Evolutionary conservation across 2,329 filamentous ascomycete species (phyloP), one percentile per base, ranked within the genome.

Genomic region (Corinectria fuckeliana): DNA sequence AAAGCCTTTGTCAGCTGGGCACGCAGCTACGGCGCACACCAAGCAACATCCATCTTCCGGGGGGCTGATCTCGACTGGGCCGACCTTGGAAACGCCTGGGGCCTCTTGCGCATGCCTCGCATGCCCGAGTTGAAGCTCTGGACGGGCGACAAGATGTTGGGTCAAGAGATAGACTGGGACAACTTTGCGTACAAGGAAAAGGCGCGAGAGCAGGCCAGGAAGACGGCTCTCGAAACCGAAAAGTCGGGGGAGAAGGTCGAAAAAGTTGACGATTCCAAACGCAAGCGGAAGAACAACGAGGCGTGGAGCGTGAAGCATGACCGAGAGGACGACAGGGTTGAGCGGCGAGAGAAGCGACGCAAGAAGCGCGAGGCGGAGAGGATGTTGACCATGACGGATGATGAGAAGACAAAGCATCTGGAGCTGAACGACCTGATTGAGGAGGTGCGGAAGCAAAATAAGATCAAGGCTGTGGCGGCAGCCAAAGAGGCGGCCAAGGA

Each of bases 1-100:
- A 88, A 89, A 62, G 95, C 89, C 1, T 98, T 99, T 69, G 94
- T 98, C 20, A 94, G 91, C 72, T 98, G 93, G 91, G 88, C 96
- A 1, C 88, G 93, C 72, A 91, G 91, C 66, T 98, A 98, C 78
- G 91, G 87, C 72, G 96, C 95, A 70, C 95, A 98, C 71, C 88
- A 93, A 66, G 93, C 94, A 1, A 89, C 87, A 60, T 96, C 92
- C 70, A 98, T 99, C 66, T 99, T 99, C 80, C 87, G 91, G 10
- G 81, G 92, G 2, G 75, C 82, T 3, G 92, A 96, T 69, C 82
- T 97, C 14, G 89, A 97, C 74, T 99, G 95, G 95, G 79, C 84
- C 5, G 90, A 93, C 52, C 82, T 95, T 1, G 94, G 88, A 1
- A 82, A 87, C 53, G 91, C 90, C 1, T 99, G 94, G 92, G 95